phyloP scores from a whole-genome alignment of 1,284 basidiomycete genomes.

The Sparassis latifolia region DNA sequence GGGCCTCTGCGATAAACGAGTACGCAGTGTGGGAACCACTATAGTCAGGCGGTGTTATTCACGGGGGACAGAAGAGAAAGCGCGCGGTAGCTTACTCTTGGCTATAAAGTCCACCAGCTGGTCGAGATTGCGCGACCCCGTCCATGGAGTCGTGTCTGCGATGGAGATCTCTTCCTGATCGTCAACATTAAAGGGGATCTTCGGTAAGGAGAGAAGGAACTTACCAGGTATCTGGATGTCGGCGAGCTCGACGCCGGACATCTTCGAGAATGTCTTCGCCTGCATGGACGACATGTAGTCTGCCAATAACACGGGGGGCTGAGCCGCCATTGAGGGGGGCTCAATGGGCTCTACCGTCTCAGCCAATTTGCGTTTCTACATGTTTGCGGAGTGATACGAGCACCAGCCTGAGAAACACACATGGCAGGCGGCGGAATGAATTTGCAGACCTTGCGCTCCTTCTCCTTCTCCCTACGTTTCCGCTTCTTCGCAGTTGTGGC shows the following conservation, averaged over 20 bases:
- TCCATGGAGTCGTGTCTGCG: slow-evolving; percentile 68
- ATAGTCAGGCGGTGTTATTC: neutral
- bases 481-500: slow-evolving; percentile 47
- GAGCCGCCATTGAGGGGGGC: slow-evolving; percentile 46
- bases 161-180: slow-evolving; percentile 59
- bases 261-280: slow-evolving; percentile 53
- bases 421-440: slow-evolving; percentile 10
- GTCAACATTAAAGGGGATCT: slow-evolving; percentile 36
- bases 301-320: slow-evolving; percentile 47
- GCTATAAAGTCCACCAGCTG: slow-evolving; percentile 66
- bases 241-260: slow-evolving; percentile 65
- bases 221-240: slow-evolving; percentile 70
- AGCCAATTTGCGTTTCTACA: slow-evolving; percentile 58
- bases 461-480: slow-evolving; percentile 66
- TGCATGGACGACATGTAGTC: slow-evolving; percentile 59
- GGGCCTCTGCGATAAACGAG: slow-evolving; percentile 63
- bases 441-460: slow-evolving; percentile 51
- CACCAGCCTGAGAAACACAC: slow-evolving; percentile 6
- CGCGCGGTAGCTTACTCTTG: slow-evolving; percentile 39
- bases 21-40: slow-evolving; percentile 66
- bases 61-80: neutral
- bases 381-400: slow-evolving; percentile 1
- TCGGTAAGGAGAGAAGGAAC: slow-evolving; percentile 13
- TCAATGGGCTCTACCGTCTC: slow-evolving; percentile 36
- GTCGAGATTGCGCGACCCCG: slow-evolving; percentile 60